phyloP scores from a whole-genome alignment of 176 grass and related monocot species.

The Panicum miliaceum region DNA sequence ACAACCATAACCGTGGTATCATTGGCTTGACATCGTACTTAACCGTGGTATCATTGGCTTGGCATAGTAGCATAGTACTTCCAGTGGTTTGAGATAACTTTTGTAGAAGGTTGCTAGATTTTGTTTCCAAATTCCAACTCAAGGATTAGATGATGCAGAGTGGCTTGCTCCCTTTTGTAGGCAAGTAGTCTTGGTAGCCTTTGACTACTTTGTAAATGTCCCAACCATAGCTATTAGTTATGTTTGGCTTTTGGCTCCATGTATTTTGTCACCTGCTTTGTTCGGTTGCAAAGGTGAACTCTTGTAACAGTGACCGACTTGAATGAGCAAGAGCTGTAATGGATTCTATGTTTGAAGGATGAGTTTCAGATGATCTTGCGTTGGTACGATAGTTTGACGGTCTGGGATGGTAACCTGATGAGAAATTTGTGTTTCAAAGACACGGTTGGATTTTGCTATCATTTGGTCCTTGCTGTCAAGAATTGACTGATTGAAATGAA shows the following conservation, averaged over 20 bases:
- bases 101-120: constrained; percentile 25
- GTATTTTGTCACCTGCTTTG: constrained; percentile 5
- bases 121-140: constrained; percentile 22
- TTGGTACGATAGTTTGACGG: background rate
- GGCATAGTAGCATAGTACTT: background rate
- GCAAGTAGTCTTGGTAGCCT: constrained; percentile 29
- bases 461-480: background rate
- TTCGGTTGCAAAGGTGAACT: background rate
- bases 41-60: background rate
- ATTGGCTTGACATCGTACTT: background rate
- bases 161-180: constrained; percentile 41
- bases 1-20: constrained; percentile 6
- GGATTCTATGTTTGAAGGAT: background rate
- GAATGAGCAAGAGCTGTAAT: background rate
- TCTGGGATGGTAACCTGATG: background rate
- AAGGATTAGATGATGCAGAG: constrained; percentile 35
- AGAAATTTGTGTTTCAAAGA: background rate
- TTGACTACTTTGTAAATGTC: constrained; percentile 48
- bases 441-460: constrained; percentile 18
- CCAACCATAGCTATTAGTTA: constrained; percentile 33
- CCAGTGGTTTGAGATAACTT: constrained; percentile 5
- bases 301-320: constrained; percentile 15
- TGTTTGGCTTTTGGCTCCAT: constrained; percentile 7
- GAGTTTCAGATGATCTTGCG: background rate
- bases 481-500: background rate